Percentiles rank a stretch among this genome's conserved stretches.
These are phyloP conservation scores for Microbotryum saponariae DNA, from an alignment of 1,284 basidiomycete species.

Conservation along the genomic window DNA sequence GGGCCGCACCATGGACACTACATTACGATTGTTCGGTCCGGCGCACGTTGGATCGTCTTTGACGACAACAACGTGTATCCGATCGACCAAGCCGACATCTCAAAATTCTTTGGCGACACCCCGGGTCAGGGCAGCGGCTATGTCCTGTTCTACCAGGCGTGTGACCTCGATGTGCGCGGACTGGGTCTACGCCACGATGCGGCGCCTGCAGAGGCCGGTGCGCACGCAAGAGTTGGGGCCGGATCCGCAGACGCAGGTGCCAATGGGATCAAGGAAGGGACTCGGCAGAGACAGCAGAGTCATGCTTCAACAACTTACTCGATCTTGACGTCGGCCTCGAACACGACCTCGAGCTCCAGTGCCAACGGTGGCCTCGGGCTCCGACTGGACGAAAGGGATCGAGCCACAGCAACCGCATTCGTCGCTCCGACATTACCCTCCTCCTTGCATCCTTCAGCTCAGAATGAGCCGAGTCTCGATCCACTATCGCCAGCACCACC, in stretches of 20 bases:
- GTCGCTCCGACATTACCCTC: background rate
- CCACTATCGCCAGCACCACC: no score
- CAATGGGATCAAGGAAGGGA: background rate
- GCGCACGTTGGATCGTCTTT: conserved; percentile 75
- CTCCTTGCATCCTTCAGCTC: background rate
- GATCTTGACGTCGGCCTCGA: background rate
- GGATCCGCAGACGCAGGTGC: background rate
- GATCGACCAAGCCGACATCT: conserved; percentile 81
- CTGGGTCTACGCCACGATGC: conserved; percentile 3
- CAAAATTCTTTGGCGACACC: conserved; percentile 89
- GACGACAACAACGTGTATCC: conserved; percentile 88
- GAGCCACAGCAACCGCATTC: background rate
- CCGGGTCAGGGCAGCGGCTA: conserved; percentile 75
- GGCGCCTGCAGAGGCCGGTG: conserved; percentile 1
- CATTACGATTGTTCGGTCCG: conserved; percentile 85
- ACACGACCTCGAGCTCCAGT: background rate
- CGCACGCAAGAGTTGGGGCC: background rate
- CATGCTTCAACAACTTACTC: background rate
- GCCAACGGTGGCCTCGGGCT: background rate
- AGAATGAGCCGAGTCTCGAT: background rate
- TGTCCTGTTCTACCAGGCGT: conserved; percentile 94
- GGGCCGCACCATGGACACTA: conserved; percentile 97
- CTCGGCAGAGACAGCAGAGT: background rate
- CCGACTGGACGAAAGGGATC: background rate
- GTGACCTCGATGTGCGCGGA: conserved; percentile 47